Evolutionary conservation across 441 rosid species (phyloP).

Genomic region (Aleurites moluccanus): DNA sequence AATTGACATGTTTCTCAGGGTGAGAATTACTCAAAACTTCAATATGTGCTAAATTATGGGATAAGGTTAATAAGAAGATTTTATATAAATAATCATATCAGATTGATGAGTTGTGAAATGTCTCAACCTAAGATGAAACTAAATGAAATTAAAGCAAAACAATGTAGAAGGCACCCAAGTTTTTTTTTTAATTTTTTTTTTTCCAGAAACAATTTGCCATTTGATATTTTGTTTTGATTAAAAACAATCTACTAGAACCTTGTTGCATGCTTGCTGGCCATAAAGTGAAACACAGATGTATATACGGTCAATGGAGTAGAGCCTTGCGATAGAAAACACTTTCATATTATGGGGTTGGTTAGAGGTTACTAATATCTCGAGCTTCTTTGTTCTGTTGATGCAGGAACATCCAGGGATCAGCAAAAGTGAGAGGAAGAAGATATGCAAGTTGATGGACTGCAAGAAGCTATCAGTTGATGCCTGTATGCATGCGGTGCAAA

Average conservation of each 20-base stretch:
- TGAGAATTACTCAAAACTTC: conserved; percentile 19
- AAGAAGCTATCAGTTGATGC: conserved; percentile 80
- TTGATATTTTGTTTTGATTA: not conserved
- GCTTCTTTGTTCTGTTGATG: conserved; percentile 13
- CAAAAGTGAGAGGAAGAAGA: conserved; percentile 74
- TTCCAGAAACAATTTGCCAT: not conserved
- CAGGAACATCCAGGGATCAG: conserved; percentile 71
- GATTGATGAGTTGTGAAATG: not conserved
- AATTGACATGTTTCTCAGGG: conserved; percentile 78
- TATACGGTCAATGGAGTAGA: not conserved
- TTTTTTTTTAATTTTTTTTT: not conserved
- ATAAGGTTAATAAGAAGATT: no score
- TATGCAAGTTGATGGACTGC: conserved; percentile 91
- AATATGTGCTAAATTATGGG: not conserved
- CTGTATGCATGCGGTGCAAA: conserved; percentile 84
- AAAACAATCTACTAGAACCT: not conserved
- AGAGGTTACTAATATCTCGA: conserved; percentile 10
- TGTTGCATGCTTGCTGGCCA: not conserved
- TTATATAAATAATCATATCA: no score
- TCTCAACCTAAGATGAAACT: not conserved
- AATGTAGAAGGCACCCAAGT: not conserved
- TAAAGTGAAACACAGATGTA: no score
- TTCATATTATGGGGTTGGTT: not conserved
- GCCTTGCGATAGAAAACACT: not conserved
- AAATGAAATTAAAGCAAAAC: not conserved